Conservation (phyloP, 2,329 filamentous ascomycete species). For the Exophiala aquamarina region DNA sequence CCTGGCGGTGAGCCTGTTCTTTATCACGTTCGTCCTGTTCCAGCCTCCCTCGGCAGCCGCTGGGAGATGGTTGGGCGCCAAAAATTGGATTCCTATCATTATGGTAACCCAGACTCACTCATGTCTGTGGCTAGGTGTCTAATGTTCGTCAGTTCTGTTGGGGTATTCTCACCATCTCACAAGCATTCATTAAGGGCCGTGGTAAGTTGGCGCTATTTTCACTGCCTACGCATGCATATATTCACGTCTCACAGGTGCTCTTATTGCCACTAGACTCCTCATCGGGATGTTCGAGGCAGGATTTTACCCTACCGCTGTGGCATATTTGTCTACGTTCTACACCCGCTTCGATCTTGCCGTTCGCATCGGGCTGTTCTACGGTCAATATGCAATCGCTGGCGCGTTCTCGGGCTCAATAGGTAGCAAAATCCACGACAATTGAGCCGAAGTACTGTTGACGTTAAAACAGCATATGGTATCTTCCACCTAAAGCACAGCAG, state of each 20-base stretch:
- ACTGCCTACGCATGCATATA: conserved; percentile 37
- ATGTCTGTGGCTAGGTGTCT: not conserved
- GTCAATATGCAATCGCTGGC: conserved; percentile 38
- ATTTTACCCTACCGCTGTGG: conserved; percentile 51
- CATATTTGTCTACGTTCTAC: conserved; percentile 56
- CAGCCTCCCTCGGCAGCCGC: conserved; percentile 55
- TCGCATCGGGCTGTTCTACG: conserved; percentile 34
- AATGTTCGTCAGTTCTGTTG: conserved; percentile 35
- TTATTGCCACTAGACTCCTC: conserved; percentile 30
- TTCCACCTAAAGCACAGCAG: conserved; percentile 44
- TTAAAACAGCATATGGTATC: conserved; percentile 37
- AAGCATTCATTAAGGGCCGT: conserved; percentile 46
- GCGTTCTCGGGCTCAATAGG: conserved; percentile 44
- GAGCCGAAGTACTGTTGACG: too few relatives aligned
- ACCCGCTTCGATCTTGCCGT: conserved; percentile 42
- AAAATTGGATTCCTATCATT: conserved; percentile 56
- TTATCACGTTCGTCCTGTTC: conserved; percentile 58
- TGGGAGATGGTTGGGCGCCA: conserved; percentile 45
- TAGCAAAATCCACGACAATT: not conserved
- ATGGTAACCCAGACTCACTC: conserved; percentile 42
- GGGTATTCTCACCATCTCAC: conserved; percentile 50
- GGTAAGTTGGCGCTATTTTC: conserved; percentile 50
- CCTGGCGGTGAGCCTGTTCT: conserved; percentile 57
- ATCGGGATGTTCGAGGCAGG: conserved; percentile 36
- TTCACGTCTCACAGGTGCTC: conserved; percentile 1